A percentile compares a stretch with the other conserved stretches of the same genome.
Evolutionary conservation across 179 eudicot species (phyloP).

Genomic region (Carnegiea gigantea): DNA sequence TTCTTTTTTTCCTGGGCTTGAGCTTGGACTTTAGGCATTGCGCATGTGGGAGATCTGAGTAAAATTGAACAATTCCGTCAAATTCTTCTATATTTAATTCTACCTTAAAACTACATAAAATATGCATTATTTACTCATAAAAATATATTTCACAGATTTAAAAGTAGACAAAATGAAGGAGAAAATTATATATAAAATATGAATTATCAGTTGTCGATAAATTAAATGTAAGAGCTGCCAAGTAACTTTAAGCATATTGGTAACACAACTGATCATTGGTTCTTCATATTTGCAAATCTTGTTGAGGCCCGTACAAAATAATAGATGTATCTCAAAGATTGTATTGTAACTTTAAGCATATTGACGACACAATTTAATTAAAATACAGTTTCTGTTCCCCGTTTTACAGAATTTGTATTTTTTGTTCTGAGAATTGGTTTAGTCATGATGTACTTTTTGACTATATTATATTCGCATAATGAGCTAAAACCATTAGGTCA

Average conservation of each 20-base stretch:
- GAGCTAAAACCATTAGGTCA: not conserved
- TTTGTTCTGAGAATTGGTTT: not conserved
- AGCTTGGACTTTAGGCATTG: too few relatives aligned
- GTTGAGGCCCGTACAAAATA: slow-evolving; percentile 11
- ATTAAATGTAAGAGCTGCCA: slow-evolving; percentile 24
- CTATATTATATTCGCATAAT: not conserved
- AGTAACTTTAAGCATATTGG: slow-evolving; percentile 13
- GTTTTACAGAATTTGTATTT: not conserved
- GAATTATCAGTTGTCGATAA: slow-evolving; percentile 8
- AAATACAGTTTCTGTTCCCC: not conserved
- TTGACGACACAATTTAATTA: not conserved
- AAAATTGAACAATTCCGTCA: too few relatives aligned
- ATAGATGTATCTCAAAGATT: not conserved
- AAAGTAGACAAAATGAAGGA: too few relatives aligned
- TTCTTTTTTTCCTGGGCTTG: too few relatives aligned
- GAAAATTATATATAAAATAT: too few relatives aligned
- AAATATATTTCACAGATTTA: too few relatives aligned
- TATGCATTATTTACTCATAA: too few relatives aligned
- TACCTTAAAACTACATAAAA: too few relatives aligned
- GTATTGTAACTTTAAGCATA: not conserved
- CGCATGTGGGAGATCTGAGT: too few relatives aligned
- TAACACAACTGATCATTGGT: slow-evolving; percentile 14
- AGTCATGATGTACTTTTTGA: not conserved
- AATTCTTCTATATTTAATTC: too few relatives aligned
- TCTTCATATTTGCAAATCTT: slow-evolving; percentile 4